phyloP scores from a whole-genome alignment of 176 grass and related monocot genomes.

The Carex parvula region DNA sequence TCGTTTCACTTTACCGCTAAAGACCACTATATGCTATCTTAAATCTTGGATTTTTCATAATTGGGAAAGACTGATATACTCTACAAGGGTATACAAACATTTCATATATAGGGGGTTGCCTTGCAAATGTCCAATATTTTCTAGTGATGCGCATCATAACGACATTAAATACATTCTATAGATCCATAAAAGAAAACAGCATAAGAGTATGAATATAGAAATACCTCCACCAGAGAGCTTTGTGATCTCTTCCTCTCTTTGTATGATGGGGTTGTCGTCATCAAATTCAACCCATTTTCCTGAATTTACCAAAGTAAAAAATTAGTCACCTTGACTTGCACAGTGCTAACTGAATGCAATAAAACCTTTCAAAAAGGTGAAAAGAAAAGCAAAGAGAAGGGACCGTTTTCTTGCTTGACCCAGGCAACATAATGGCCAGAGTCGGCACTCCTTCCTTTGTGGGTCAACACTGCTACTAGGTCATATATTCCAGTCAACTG shows the following conservation, averaged over 20 bases:
- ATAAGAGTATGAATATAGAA: neutral
- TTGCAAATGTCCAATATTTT: neutral
- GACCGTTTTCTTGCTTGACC: constrained; percentile 93
- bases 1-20: no score
- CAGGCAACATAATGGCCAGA: constrained; percentile 98
- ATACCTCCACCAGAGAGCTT: constrained; percentile 96
- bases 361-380: neutral
- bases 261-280: constrained; percentile 74
- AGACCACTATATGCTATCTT: no score
- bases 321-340: neutral
- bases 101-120: neutral
- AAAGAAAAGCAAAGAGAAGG: constrained; percentile 11
- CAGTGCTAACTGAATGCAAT: neutral
- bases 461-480: constrained; percentile 93
- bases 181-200: neutral
- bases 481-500: constrained; percentile 95
- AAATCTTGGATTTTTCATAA: neutral
- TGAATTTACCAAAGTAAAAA: constrained; percentile 22
- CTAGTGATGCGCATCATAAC: neutral
- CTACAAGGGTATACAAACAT: neutral
- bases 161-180: neutral
- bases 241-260: constrained; percentile 95
- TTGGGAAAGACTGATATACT: neutral
- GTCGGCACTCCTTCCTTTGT: constrained; percentile 99
- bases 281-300: constrained; percentile 97